phyloP scores from a whole-genome alignment of 345 rosid genomes.

The Citrus hindsii region DNA sequence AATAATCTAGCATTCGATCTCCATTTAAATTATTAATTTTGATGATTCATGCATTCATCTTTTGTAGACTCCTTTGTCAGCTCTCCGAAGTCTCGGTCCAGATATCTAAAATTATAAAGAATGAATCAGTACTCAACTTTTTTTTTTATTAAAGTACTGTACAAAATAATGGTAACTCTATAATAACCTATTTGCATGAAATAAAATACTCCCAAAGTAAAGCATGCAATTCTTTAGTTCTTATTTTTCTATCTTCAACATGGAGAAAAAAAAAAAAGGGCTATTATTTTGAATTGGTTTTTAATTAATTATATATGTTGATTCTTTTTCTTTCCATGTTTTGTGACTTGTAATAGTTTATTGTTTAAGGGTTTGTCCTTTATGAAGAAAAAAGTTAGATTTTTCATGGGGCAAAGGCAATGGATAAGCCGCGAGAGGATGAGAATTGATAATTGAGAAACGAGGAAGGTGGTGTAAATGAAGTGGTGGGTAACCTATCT shows the following conservation, averaged over 20 bases:
- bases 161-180: no score
- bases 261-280: no score
- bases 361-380: conserved; percentile 19
- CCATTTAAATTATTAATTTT: neutral
- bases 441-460: conserved; percentile 32
- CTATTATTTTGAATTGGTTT: neutral
- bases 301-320: no score
- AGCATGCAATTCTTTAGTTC: neutral
- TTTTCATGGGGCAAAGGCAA: conserved; percentile 7
- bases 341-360: neutral
- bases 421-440: conserved; percentile 70
- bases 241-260: neutral
- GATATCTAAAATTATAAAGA: no score
- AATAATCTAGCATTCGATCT: neutral
- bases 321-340: neutral
- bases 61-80: no score
- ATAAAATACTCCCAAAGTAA: no score
- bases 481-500: conserved; percentile 49
- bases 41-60: no score
- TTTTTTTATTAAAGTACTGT: no score
- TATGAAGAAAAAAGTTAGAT: neutral
- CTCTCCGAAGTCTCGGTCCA: no score
- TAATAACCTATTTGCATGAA: no score
- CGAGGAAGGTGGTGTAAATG: neutral
- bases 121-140: no score